Base-by-base conservation (phyloP, 805 yeast species). In the baker's yeast (Saccharomyces cerevisiae) region DNA sequence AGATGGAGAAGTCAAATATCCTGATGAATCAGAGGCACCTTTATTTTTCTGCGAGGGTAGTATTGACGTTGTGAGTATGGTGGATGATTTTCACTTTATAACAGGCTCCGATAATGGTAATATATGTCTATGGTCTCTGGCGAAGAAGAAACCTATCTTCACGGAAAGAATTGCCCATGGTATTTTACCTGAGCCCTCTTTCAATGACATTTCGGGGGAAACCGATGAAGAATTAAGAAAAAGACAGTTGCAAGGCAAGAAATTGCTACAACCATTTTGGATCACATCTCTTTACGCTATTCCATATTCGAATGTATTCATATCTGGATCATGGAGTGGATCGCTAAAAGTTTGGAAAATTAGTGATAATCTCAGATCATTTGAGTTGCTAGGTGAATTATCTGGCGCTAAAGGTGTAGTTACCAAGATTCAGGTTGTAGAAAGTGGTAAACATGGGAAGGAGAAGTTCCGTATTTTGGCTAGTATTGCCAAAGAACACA, bases 61-160 rank as follows among this genome's bases (percentile, higher is more conserved):
- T 58, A 84, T 92, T 52, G 98, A 92, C 62, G 85, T 87, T 65
- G 94, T 91, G 32, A 75, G 87, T 11, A 90, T 91, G 97, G 72
- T 88, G 53, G 99, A 94, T 70, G 96, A 91, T 70, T 81, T 90
- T 28, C 90, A 87, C 68, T 94, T 94, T 67, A 83, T 94, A 49
- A 91, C 98, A 0, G 98, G 98, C 4, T 85, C 96, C 14, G 99
- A 94, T 67, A 92, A 91, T 68, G 99, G 99, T 47, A 87, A 82
- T 65, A 72, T 94, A 31, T 74, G 88, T n/a, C 75, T 94, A 57
- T 94, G 99, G 99, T 83, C 96, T 2, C 73, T 86, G 54, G 84
- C 88, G 27, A 89, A 89, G 73, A 94, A 94, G 79, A 91, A 89
- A 71, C 95, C 98, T 14, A 72, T 87, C 29, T 85, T 70, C 68